Base-by-base conservation (phyloP, 2,329 filamentous ascomycete genomes). In the Colletotrichum neosansevieriae region DNA sequence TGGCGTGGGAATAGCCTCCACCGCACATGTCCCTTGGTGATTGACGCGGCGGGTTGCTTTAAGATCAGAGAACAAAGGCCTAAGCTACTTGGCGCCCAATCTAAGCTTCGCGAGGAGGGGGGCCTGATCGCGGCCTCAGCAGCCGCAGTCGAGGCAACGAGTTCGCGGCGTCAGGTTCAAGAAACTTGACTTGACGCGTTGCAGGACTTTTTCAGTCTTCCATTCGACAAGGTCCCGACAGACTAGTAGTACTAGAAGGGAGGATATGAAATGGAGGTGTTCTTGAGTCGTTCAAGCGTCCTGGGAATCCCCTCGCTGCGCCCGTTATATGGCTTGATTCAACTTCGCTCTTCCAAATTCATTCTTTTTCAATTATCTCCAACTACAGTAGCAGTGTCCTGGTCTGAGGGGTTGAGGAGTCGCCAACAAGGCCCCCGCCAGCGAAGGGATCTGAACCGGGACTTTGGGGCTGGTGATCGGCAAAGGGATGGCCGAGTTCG, bases 401-500 rank as follows among this genome's bases (percentile, higher is more conserved):
- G 36, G 36, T 15, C 19, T 56, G 29, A 29, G 29, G 24, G 24
- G 24, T 24, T 24, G 4, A 24, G 24, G 24, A 7, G 29, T 29
- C 29, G 29, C 29, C 6, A 29, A 7, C 6, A 29, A 29, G 29
- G 29, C 29, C 29, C 29, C 29, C 6, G 29, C 6, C 29, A 29
- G 29, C 29, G 17, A 58, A 29, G 19, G 10, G 53, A 58, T 56
- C 34, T 15, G 34, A 42, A 24, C 49, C 34, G 21, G 49, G 34
- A 24, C 47, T 50, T 29, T 60, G 54, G 56, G 50, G 56, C 56
- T 66, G 49, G 47, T 56, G 66, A 69, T 69, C 66, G 66, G 62
- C 62, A 56, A 7, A 19, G 56, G 6, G 50, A 66, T 50, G 24
- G 36, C 66, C 62, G 34, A 49, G 47, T 40, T 66, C 15, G 62